Evolutionary conservation across 208 protist genomes (phyloP).

Genomic region (Acanthamoeba triangularis): DNA sequence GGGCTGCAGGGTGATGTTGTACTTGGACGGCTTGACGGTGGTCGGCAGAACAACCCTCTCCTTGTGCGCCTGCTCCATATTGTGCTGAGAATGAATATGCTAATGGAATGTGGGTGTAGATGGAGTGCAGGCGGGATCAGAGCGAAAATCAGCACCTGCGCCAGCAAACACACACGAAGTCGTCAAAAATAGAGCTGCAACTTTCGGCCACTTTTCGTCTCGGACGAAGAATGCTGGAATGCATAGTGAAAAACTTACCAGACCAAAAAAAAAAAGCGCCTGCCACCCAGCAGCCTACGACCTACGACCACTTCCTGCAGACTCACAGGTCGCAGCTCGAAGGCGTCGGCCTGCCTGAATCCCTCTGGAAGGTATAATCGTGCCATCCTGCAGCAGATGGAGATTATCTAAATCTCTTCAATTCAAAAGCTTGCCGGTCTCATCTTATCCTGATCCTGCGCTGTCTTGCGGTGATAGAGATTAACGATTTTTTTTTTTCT

Average conservation of each 20-base stretch:
- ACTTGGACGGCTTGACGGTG: slow-evolving; percentile 85
- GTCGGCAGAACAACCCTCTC: slow-evolving; percentile 84
- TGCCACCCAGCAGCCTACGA: slow-evolving; percentile 22
- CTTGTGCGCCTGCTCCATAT: slow-evolving; percentile 48
- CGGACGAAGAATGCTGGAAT: background rate
- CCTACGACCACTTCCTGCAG: slow-evolving; percentile 45
- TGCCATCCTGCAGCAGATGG: background rate
- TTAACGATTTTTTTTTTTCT: background rate
- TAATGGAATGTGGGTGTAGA: too few relatives aligned
- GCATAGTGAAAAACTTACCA: too few relatives aligned
- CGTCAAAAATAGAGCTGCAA: background rate
- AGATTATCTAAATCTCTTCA: background rate
- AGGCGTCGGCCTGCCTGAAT: background rate
- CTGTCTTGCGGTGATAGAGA: background rate
- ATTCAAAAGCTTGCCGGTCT: background rate
- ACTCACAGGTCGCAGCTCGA: slow-evolving; percentile 1
- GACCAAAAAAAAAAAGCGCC: background rate
- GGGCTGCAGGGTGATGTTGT: slow-evolving; percentile 86
- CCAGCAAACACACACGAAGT: background rate
- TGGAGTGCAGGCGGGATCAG: too few relatives aligned
- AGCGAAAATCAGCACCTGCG: too few relatives aligned
- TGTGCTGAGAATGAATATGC: background rate
- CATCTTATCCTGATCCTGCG: background rate
- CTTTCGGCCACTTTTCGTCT: background rate
- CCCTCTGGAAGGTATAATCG: slow-evolving; percentile 31